Percentiles rank a stretch among this genome's conserved stretches.
Conservation (phyloP, 345 rosid species). For the Zanthoxylum bungeanum region DNA sequence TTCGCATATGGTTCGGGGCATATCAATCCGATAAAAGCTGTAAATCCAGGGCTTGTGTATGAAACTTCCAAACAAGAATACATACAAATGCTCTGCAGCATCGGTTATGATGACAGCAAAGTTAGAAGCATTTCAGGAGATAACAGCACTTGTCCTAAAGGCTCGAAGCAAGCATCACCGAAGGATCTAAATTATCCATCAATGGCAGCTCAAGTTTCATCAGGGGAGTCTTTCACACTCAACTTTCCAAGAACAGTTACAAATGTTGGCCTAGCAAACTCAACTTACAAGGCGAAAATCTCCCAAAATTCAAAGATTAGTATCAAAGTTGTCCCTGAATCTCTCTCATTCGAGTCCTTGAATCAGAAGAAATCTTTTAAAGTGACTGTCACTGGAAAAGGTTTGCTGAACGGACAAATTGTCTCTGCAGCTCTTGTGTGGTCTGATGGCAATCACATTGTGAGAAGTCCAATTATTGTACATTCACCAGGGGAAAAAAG, state of each 20-base stretch:
- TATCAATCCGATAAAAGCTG: slow-evolving; percentile 46
- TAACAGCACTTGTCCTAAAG: slow-evolving; percentile 27
- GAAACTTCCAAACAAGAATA: slow-evolving; percentile 30
- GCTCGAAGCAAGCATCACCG: slow-evolving; percentile 13
- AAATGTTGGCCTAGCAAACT: slow-evolving; percentile 45
- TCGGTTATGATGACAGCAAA: slow-evolving; percentile 22
- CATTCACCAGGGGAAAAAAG: not conserved
- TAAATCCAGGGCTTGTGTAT: slow-evolving; percentile 36
- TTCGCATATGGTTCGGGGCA: slow-evolving; percentile 57
- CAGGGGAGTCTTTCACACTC: slow-evolving; percentile 16
- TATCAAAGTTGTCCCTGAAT: slow-evolving; percentile 35
- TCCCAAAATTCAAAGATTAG: slow-evolving; percentile 6
- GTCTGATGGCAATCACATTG: slow-evolving; percentile 34
- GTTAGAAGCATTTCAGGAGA: slow-evolving; percentile 30
- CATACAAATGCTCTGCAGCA: slow-evolving; percentile 37
- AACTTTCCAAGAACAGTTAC: slow-evolving; percentile 49
- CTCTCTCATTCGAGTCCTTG: slow-evolving; percentile 30
- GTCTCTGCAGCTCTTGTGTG: slow-evolving; percentile 29
- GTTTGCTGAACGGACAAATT: not conserved
- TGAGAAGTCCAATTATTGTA: slow-evolving; percentile 17
- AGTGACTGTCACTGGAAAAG: slow-evolving; percentile 28
- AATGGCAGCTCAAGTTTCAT: slow-evolving; percentile 24
- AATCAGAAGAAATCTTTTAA: slow-evolving; percentile 41
- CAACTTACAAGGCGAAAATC: slow-evolving; percentile 38
- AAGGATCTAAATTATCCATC: slow-evolving; percentile 58